phyloP scores from a whole-genome alignment of 225 moss, liverwort and hornwort species.

The Bryum argenteum region DNA sequence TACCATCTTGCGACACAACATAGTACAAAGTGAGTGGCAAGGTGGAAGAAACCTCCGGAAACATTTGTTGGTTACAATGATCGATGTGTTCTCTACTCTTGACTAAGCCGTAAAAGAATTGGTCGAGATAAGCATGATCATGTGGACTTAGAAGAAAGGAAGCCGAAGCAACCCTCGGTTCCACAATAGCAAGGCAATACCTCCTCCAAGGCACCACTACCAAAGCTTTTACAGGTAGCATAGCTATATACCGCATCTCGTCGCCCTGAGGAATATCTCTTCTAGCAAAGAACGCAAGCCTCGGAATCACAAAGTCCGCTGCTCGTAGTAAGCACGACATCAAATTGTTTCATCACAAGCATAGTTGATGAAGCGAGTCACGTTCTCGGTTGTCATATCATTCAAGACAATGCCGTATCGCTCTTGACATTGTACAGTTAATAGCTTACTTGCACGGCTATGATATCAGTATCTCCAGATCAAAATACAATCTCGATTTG shows the following conservation, averaged over 20 bases:
- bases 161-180: constrained; percentile 70
- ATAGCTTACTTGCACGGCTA: constrained; percentile 64
- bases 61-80: no score
- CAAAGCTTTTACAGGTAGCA: no score
- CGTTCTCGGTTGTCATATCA: constrained; percentile 76
- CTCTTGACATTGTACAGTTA: constrained; percentile 61
- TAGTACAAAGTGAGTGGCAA: constrained; percentile 60
- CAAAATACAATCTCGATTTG: no score
- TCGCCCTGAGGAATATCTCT: constrained; percentile 58
- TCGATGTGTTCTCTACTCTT: no score
- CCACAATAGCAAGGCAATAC: constrained; percentile 66
- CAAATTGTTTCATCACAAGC: constrained; percentile 91
- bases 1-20: constrained; percentile 71
- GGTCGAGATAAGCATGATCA: no score
- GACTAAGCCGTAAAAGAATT: no score
- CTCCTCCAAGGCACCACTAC: constrained; percentile 37
- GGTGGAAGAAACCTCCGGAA: no score
- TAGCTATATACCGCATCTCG: constrained; percentile 77
- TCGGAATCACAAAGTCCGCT: constrained; percentile 76
- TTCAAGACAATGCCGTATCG: constrained; percentile 73
- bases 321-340: constrained; percentile 70
- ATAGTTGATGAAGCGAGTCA: constrained; percentile 90
- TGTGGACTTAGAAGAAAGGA: constrained; percentile 61
- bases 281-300: constrained; percentile 74
- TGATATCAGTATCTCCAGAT: no score